phyloP scores from a whole-genome alignment of 352 stramenopile species.

The Pythium periplocum region DNA sequence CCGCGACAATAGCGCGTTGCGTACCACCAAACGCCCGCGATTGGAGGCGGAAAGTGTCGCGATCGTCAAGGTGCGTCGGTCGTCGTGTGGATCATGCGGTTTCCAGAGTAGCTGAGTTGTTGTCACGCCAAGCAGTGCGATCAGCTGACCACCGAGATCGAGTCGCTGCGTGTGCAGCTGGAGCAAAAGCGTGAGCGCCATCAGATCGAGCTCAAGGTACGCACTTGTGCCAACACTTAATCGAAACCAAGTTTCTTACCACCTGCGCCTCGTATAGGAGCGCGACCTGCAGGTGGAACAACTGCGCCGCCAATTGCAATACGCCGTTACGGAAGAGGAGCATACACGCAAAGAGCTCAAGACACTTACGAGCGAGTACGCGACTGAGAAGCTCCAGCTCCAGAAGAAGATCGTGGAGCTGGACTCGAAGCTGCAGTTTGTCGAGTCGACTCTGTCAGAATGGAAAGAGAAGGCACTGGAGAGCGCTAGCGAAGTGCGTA shows the following conservation, averaged over 20 bases:
- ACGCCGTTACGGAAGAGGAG: slow-evolving; percentile 57
- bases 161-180: slow-evolving; percentile 49
- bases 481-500: slow-evolving; percentile 35
- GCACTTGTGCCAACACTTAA: background rate
- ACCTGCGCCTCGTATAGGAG: slow-evolving; percentile 15
- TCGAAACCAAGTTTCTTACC: background rate
- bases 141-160: slow-evolving; percentile 42
- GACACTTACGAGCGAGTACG: slow-evolving; percentile 35
- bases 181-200: slow-evolving; percentile 44
- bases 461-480: slow-evolving; percentile 74
- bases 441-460: slow-evolving; percentile 55
- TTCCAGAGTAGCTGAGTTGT: background rate
- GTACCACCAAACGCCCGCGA: slow-evolving; percentile 37
- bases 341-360: slow-evolving; percentile 60
- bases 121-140: slow-evolving; percentile 29
- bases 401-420: slow-evolving; percentile 72
- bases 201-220: slow-evolving; percentile 56
- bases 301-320: slow-evolving; percentile 59
- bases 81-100: background rate
- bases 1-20: background rate
- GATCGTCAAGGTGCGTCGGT: slow-evolving; percentile 39
- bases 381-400: slow-evolving; percentile 50
- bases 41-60: slow-evolving; percentile 53
- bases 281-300: slow-evolving; percentile 64
- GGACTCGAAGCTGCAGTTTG: slow-evolving; percentile 60